Base-by-base conservation (phyloP, 441 rosid genomes). In the Hura crepitans region DNA sequence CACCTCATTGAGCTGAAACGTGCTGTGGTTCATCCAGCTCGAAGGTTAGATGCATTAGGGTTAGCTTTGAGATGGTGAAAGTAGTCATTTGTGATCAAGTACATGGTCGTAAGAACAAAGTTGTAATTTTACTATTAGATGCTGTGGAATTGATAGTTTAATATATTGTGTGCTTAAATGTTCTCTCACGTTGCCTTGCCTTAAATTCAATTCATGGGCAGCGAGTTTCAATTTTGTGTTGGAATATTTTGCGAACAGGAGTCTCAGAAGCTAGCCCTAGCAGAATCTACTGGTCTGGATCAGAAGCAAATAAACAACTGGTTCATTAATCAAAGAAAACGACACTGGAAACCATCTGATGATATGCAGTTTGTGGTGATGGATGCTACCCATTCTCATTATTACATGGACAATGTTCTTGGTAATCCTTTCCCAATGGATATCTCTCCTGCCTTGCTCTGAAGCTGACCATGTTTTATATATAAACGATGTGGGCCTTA, bases 231-330 rank as follows among this genome's bases (percentile, higher is more conserved):
- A 0, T 53, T 8, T 22, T 4, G 23, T 1, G 39, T 0, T 50
- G 12, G 12, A 49, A 9, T 20, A 5, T 46, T 5, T 0, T 25
- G n/a, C 4, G 5, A 20, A 43, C 86, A 92, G 99, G 99, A 95
- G 75, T 87, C 96, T 0, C 99, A 95, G 74, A 95, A 95, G 87
- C 80, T 87, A 46, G 98, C 96, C 0, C 77, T 95, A 0, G 98
- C 97, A 0, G 98, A 92, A 56, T 86, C 97, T 0, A 92, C 99
- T 0, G 98, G 99, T 5, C 79, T 95, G 70, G 99, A 95, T 81
- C 96, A 88, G 83, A 94, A 94, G 85, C 99, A 94, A 73, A 94
- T 94, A 70, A 94, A 92, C 85, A 94, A 94, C 82, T 95, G 99
- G 99, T 95, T 95, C 86, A 95, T 95, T 56, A 95, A 95, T 69